phyloP scores from a whole-genome alignment of 1,284 basidiomycete species.

The Neotropicomus parvogracilis region DNA sequence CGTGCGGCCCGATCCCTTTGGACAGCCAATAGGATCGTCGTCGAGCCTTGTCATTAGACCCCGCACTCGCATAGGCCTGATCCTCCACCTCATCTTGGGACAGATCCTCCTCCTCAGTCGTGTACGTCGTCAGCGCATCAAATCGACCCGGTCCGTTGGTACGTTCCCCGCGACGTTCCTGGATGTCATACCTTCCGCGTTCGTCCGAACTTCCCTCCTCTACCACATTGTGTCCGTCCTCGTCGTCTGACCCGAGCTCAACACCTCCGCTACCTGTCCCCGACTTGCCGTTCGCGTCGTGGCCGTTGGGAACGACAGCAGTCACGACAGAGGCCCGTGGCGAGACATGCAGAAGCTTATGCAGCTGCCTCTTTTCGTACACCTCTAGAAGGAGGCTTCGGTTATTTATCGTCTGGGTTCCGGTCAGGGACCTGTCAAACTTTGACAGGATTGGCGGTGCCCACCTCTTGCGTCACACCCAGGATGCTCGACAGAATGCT shows the following conservation, averaged over 20 bases:
- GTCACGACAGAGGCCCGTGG: constrained; percentile 28
- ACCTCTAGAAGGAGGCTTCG: constrained; percentile 67
- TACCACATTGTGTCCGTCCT: constrained; percentile 2
- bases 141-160: constrained; percentile 9
- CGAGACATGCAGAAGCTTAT: constrained; percentile 55
- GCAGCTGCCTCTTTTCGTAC: constrained; percentile 60
- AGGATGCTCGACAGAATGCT: constrained; percentile 80
- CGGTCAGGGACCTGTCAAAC: constrained; percentile 11
- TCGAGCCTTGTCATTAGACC: constrained; percentile 15
- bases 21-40: constrained; percentile 35
- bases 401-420: constrained; percentile 63
- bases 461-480: constrained; percentile 79
- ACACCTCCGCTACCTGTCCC: constrained; percentile 35
- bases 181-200: constrained; percentile 28
- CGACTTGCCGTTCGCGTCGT: constrained; percentile 5
- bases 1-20: constrained; percentile 24
- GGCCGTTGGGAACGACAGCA: constrained; percentile 21
- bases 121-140: constrained; percentile 21
- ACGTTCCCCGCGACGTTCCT: constrained; percentile 16
- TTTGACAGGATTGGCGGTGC: constrained; percentile 21
- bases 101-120: constrained; percentile 29
- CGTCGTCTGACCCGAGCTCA: constrained; percentile 20
- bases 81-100: constrained; percentile 26
- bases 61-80: constrained; percentile 14
- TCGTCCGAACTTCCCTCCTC: constrained; percentile 23